Base-by-base conservation (phyloP, 805 yeast genomes). In the Candida dajiaensis region DNA sequence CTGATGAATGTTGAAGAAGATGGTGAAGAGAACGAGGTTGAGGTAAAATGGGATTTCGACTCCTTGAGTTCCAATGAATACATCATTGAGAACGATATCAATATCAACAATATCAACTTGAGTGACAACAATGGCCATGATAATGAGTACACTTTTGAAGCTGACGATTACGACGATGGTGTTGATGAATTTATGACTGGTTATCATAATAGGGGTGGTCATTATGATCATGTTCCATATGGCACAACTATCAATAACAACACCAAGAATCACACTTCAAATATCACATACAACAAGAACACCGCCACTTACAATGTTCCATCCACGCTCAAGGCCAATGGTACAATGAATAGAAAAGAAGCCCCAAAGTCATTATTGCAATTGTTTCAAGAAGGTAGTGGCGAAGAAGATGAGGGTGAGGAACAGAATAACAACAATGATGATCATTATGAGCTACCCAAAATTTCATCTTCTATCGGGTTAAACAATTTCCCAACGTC, bases 11-110 rank as follows among this genome's bases (percentile, higher is more conserved):
- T 71, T 47, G 72, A 67, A 16, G 77, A 70, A 49, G 75, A 77
- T 21, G 71, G 63, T 43, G 74, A 57, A 52, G 59, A 65, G 53
- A 51, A 64, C 40, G 63, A 64, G 20, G 61, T 66, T 19, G 80
- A 73, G 48, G 80, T 85, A 20, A 83, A 84, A 61, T 89, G 96
- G 97, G 96, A 89, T 66, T 89, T 89, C 58, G 96, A 89, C 63
- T 85, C 94, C 0, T 66, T 87, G 45, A 82, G 85, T 58, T 77
- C 85, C 38, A 74, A 80, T 29, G 92, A 85, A 51, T 85, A 85
- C 60, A 81, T 85, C 29, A 64, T 84, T 42, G 89, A 83, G 43
- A 83, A 83, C 61, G 86, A 82, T 45, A 80, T 83, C 39, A 73
- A 78, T 49, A 54, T 70, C 7, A 67, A 60, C 46, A 64, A 53